These are phyloP conservation scores for Akanthomyces uredinophilus DNA, from an alignment of 2,329 filamentous ascomycete species.

Conservation along the genomic window DNA sequence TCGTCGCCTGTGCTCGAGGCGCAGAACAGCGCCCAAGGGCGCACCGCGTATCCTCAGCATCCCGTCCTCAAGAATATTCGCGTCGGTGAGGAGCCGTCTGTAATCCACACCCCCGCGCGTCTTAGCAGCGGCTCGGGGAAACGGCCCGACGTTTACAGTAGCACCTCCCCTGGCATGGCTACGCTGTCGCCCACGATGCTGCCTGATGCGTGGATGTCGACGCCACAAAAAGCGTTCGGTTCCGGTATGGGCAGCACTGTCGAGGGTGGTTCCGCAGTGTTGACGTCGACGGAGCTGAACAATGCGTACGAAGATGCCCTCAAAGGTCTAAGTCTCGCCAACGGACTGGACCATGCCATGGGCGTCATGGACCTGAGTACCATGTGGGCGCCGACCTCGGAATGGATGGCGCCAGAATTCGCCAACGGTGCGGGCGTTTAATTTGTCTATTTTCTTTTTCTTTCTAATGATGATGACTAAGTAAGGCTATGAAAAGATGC, in stretches of 20 bases:
- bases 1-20: slow-evolving; percentile 13
- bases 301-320: slow-evolving; percentile 46
- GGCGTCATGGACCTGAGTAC: slow-evolving; percentile 32
- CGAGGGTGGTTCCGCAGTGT: not conserved
- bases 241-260: slow-evolving; percentile 17
- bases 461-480: not conserved
- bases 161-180: slow-evolving; percentile 11
- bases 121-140: not conserved
- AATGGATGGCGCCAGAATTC: slow-evolving; percentile 30
- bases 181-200: slow-evolving; percentile 17
- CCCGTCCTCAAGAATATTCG: slow-evolving; percentile 13
- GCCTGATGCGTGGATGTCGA: slow-evolving; percentile 14
- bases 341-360: slow-evolving; percentile 38
- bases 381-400: slow-evolving; percentile 30
- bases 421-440: slow-evolving; percentile 27
- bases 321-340: slow-evolving; percentile 42
- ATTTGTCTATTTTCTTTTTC: slow-evolving; percentile 7
- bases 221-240: slow-evolving; percentile 4
- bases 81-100: slow-evolving; percentile 16
- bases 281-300: slow-evolving; percentile 33
- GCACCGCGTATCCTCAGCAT: slow-evolving; percentile 10
- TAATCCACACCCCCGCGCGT: slow-evolving; percentile 10
- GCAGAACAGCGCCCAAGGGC: slow-evolving; percentile 11
- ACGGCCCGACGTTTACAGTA: slow-evolving; percentile 22
- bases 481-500: not conserved